These are phyloP conservation scores for Phytophthora meadii DNA, from an alignment of 352 stramenopile genomes.

Conservation along the genomic window DNA sequence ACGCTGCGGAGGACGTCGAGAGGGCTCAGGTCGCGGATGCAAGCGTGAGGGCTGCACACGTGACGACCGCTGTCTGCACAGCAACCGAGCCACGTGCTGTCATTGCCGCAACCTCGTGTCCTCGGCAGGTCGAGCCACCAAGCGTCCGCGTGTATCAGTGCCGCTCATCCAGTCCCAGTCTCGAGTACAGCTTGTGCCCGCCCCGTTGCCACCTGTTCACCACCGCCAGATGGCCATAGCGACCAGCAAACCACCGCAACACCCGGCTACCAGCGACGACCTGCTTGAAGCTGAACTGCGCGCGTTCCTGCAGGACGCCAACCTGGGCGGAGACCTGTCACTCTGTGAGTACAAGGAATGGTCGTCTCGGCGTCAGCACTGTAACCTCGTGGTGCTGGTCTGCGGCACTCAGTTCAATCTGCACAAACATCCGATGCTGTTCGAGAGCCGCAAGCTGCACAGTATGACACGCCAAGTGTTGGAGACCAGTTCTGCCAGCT, in stretches of 20 bases:
- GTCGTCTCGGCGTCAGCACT: slow-evolving; percentile 39
- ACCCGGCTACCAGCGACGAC: slow-evolving; percentile 9
- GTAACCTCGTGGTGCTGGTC: slow-evolving; percentile 73
- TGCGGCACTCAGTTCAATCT: slow-evolving; percentile 75
- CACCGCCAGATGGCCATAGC: slow-evolving; percentile 7
- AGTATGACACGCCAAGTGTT: slow-evolving; percentile 42
- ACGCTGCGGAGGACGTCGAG: slow-evolving; percentile 63
- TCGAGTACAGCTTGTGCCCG: slow-evolving; percentile 4
- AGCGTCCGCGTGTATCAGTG: slow-evolving; percentile 35
- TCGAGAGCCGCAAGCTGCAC: slow-evolving; percentile 57
- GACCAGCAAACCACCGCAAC: slow-evolving; percentile 20
- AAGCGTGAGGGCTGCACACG: slow-evolving; percentile 65
- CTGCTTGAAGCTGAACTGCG: slow-evolving; percentile 37
- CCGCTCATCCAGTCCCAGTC: slow-evolving; percentile 8
- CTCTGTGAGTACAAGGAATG: slow-evolving; percentile 69
- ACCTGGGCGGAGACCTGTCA: slow-evolving; percentile 41
- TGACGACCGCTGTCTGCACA: slow-evolving; percentile 74
- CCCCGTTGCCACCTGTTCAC: slow-evolving; percentile 2
- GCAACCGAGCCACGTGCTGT: slow-evolving; percentile 76
- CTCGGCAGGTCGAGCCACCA: slow-evolving; percentile 50
- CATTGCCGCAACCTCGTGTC: slow-evolving; percentile 82
- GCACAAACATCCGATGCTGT: slow-evolving; percentile 72
- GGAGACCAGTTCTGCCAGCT: slow-evolving; percentile 15
- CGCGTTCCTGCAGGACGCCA: slow-evolving; percentile 41
- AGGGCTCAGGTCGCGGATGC: slow-evolving; percentile 71